Evolutionary conservation across 2,329 filamentous ascomycete species (phyloP).

Genomic region (Ascochyta viciae-villosae): DNA sequence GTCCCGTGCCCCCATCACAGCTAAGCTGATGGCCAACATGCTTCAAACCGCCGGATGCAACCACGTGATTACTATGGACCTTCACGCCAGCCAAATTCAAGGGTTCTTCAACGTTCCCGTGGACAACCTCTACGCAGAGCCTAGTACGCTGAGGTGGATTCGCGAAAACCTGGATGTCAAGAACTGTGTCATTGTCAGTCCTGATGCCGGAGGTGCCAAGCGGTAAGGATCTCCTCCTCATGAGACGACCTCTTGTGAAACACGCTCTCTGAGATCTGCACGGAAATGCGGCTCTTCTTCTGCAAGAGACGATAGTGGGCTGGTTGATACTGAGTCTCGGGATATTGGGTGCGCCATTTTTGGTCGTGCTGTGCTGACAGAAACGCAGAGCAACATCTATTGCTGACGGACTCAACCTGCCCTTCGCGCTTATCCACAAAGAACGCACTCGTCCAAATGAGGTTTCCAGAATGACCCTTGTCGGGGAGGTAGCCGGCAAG

Average conservation of each 20-base stretch:
- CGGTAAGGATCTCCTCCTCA: conserved; percentile 57
- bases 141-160: conserved; percentile 90
- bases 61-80: conserved; percentile 94
- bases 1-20: conserved; percentile 93
- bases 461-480: conserved; percentile 93
- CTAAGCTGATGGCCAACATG: conserved; percentile 97
- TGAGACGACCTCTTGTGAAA: conserved; percentile 1
- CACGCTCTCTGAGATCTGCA: background rate
- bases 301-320: background rate
- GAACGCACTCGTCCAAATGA: conserved; percentile 91
- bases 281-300: no score
- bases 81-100: conserved; percentile 92
- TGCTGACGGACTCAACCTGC: conserved; percentile 86
- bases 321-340: background rate
- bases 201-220: conserved; percentile 94
- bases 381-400: conserved; percentile 78
- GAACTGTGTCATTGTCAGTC: conserved; percentile 92
- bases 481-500: conserved; percentile 89
- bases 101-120: conserved; percentile 91
- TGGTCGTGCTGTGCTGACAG: conserved; percentile 22
- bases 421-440: conserved; percentile 96
- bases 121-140: conserved; percentile 90
- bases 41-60: conserved; percentile 92
- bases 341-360: background rate
- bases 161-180: conserved; percentile 80